Evolutionary conservation across 2,329 filamentous ascomycete genomes (phyloP), one percentile per base, ranked within the genome.

Genomic region (Calonectria honghensis): DNA sequence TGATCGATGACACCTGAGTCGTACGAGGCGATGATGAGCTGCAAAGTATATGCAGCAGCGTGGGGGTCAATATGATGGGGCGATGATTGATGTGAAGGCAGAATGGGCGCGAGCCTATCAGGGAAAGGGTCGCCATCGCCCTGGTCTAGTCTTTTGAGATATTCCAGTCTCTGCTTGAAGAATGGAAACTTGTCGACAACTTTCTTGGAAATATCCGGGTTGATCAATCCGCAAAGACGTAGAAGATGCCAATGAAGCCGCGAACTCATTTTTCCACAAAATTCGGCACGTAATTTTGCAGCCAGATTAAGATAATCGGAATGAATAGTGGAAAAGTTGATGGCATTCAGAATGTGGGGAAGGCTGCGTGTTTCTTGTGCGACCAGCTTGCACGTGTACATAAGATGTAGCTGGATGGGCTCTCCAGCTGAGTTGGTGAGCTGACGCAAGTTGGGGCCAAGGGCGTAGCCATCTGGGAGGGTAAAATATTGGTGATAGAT

Each of bases 401-500:
- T 27, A 9, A 79, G 78, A 20, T 70, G 50, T 0, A 79, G 72
- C 13, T 79, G 29, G 4, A 79, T 77, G 3, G 59, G 64, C 11
- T 61, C 65, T 4, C 32, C 24, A 20, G 77, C 70, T 4, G 72
- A 65, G 0, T 48, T 52, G 2, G 31, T 70, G 6, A 79, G 75
- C 45, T 73, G 76, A 4, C 70, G 45, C 0, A 72, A 45, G 0
- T 71, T 27, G n/a, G 29, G 16, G 9, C 79, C 16, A 13, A 64
- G 74, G 1, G 50, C 5, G n/a, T 77, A 79, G 2, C 78, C 78
- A 13, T 39, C 75, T 6, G 73, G 50, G 9, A 72, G 61, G 9
- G 57, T 35, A 13, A 79, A 70, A 35, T 64, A 76, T 16, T 75
- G 20, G 9, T n/a, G 20, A 48, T 75, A 79, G 14, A 79, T 79